These are phyloP conservation scores for Chrysoporthe puriensis DNA, from an alignment of 2,329 filamentous ascomycete species.

Conservation along the genomic window DNA sequence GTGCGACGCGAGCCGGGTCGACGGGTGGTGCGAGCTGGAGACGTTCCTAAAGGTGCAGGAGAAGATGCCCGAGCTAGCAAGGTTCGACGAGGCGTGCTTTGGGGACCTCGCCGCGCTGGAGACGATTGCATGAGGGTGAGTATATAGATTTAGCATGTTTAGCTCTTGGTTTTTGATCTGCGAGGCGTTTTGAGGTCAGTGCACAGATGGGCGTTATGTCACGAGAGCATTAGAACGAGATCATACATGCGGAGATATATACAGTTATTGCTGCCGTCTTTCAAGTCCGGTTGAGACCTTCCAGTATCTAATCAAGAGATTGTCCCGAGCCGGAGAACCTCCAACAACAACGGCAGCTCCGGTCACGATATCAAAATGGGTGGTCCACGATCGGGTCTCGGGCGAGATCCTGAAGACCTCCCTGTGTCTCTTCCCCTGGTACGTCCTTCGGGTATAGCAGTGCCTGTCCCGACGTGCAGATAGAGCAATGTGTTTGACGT, in stretches of 20 bases:
- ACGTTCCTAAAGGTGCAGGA: conserved; percentile 68
- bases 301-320: not conserved
- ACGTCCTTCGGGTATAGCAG: not conserved
- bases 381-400: not conserved
- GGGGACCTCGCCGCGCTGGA: conserved; percentile 52
- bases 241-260: not conserved
- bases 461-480: not conserved
- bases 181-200: conserved; percentile 4
- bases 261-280: not conserved
- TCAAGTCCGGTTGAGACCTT: not conserved
- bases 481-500: not conserved
- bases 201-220: not conserved
- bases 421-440: not conserved
- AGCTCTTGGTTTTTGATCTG: not conserved
- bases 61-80: conserved; percentile 58
- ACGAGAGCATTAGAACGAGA: not conserved
- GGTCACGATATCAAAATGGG: not conserved
- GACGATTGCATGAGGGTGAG: conserved; percentile 3
- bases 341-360: not conserved
- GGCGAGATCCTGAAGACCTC: not conserved
- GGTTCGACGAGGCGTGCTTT: conserved; percentile 69
- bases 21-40: conserved; percentile 77
- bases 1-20: conserved; percentile 64
- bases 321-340: no score
- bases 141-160: not conserved